A percentile compares a stretch with the other conserved stretches of the same genome.
These are phyloP conservation scores for Chenopodium album DNA, from an alignment of 148 eudicot species.

Conservation along the genomic window DNA sequence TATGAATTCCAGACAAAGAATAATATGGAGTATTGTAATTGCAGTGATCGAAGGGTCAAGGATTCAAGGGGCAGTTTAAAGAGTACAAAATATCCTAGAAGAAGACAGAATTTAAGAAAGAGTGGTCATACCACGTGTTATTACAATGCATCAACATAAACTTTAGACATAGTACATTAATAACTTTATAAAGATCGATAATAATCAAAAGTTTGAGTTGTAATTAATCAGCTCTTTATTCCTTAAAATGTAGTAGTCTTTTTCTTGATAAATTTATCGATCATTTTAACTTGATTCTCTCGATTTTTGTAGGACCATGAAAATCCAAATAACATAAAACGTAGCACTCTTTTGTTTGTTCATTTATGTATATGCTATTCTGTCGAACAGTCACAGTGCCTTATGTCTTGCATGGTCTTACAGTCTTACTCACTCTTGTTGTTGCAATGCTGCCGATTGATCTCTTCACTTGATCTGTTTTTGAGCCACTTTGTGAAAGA, in stretches of 20 bases:
- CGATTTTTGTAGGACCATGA: constrained; percentile 10
- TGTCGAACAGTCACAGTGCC: constrained; percentile 10
- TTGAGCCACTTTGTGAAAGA: constrained; percentile 43
- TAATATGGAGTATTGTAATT: no score
- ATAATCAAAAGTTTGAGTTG: constrained; percentile 18
- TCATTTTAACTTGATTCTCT: constrained; percentile 16
- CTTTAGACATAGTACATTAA: neutral
- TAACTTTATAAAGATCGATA: constrained; percentile 7
- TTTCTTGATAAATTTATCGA: neutral
- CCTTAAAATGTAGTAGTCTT: neutral
- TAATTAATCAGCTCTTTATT: constrained; percentile 25
- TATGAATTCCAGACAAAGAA: no score
- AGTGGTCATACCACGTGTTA: neutral
- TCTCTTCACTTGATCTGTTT: neutral
- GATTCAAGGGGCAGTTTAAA: no score
- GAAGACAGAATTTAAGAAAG: neutral
- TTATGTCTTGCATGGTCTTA: neutral
- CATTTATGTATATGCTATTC: neutral
- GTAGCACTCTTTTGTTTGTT: neutral
- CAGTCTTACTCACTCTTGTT: neutral
- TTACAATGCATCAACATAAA: neutral
- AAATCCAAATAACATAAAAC: constrained; percentile 17
- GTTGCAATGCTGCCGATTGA: neutral
- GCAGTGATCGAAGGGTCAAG: no score
- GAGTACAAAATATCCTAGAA: neutral